Base-by-base conservation (phyloP, 2,329 filamentous ascomycete species). In the Cyphellophora attinorum region DNA sequence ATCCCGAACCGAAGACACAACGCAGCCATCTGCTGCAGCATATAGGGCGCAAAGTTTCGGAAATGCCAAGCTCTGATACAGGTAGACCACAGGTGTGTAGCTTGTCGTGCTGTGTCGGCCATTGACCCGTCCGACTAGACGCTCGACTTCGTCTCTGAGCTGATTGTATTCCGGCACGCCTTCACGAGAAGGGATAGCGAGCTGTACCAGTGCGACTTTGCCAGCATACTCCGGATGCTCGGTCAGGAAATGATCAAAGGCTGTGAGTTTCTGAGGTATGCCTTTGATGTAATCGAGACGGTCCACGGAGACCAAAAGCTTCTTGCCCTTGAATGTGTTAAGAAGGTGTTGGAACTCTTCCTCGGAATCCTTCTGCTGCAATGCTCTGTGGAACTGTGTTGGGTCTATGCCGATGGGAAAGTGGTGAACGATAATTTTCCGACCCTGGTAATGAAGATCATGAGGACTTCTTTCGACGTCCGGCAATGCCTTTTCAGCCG, bases 151-250 rank as follows among this genome's bases (percentile, higher is more conserved):
- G 14, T 84, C 83, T 28, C 88, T 79, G 8, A 96, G 70, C 51
- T 94, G 93, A 59, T 94, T 85, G 55, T 96, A 95, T 55, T 94
- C 88, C 53, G 94, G 86, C 40, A 96, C 89, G 48, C 95, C 88
- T 52, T 93, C 52, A 5, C 59, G 48, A 5, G 83, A 91, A 2
- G 89, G 89, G 8, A 96, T 85, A 1, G 89, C 89, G 12, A 96
- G 85, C 57, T 95, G 89, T 1, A 95, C 85, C 10, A 96, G 70
- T 3, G 93, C 83, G 11, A 95, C 85, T 58, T 93, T 91, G 47
- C 86, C 85, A 40, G 91, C 84, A 81, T 86, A 86, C 54, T 95
- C 86, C 0, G 88, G 88, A 49, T 95, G 82, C 51, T 93, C 84
- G 0, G 84, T 88, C 29, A 96, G 65, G 64, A 95, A 94, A 3